phyloP scores from a whole-genome alignment of 345 rosid species.

The Acer campestre region DNA sequence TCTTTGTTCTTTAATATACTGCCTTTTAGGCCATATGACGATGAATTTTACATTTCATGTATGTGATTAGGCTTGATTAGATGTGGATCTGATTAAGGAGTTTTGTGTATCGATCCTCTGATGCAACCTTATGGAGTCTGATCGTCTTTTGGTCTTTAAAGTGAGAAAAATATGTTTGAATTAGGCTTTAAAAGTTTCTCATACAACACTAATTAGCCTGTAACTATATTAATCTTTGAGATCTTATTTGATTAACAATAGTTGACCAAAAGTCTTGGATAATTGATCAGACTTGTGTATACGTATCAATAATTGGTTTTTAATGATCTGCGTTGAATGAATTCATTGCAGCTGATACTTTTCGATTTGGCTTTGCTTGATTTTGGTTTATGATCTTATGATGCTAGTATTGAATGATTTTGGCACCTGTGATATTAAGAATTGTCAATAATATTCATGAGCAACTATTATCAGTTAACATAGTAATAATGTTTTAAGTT shows the following conservation, averaged over 20 bases:
- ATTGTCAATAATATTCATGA: too few species aligned
- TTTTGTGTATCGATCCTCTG: neutral
- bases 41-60: neutral
- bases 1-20: neutral
- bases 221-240: neutral
- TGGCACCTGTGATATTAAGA: too few species aligned
- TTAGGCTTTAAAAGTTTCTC: neutral
- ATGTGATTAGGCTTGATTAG: neutral
- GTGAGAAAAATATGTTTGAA: neutral
- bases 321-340: neutral
- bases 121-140: neutral
- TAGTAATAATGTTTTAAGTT: neutral
- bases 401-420: neutral
- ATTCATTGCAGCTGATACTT: neutral
- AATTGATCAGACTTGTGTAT: neutral
- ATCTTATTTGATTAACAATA: neutral
- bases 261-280: neutral
- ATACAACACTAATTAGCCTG: neutral
- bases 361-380: neutral
- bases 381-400: neutral
- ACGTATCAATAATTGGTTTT: neutral
- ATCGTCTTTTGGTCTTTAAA: neutral
- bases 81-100: slow-evolving; percentile 7
- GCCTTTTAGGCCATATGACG: neutral
- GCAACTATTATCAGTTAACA: too few species aligned